phyloP scores from a whole-genome alignment of 306 rosid genomes.

The Lupinus albus region DNA sequence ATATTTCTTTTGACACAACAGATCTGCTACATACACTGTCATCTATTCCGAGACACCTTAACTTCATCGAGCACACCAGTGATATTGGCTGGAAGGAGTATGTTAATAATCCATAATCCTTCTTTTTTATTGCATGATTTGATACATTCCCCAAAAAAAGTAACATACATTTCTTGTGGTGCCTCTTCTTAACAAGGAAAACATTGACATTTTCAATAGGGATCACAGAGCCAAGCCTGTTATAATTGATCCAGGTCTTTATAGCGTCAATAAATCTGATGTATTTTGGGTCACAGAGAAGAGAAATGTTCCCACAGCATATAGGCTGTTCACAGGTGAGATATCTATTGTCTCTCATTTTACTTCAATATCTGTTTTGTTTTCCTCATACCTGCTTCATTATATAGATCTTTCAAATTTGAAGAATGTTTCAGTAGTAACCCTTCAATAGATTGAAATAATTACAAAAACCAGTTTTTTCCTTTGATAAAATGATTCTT shows the following conservation, averaged over 20 bases:
- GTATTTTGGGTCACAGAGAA: slow-evolving; percentile 57
- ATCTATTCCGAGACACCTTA: slow-evolving; percentile 50
- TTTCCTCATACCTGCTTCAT: slow-evolving; percentile 1
- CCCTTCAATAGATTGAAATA: slow-evolving; percentile 16
- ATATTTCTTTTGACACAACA: slow-evolving; percentile 31
- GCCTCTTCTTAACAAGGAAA: slow-evolving; percentile 6
- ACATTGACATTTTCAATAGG: slow-evolving; percentile 39
- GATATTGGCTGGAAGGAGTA: slow-evolving; percentile 95
- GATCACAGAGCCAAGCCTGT: slow-evolving; percentile 60
- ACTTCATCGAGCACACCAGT: slow-evolving; percentile 63
- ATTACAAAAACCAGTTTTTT: background rate
- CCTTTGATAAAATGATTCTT: background rate
- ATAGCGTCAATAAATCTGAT: slow-evolving; percentile 52
- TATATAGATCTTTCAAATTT: slow-evolving; percentile 12
- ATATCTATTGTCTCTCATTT: slow-evolving; percentile 30
- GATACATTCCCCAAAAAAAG: slow-evolving; percentile 6
- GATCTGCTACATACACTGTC: slow-evolving; percentile 55
- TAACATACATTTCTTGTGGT: slow-evolving; percentile 3
- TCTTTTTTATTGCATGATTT: background rate
- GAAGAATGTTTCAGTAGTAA: slow-evolving; percentile 35
- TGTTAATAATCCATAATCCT: slow-evolving; percentile 26
- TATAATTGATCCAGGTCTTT: slow-evolving; percentile 58
- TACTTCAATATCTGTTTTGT: slow-evolving; percentile 29
- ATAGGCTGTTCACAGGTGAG: slow-evolving; percentile 85
- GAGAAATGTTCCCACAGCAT: slow-evolving; percentile 63